phyloP scores from a whole-genome alignment of 2,329 filamentous ascomycete genomes.

The Fusarium nygamai region DNA sequence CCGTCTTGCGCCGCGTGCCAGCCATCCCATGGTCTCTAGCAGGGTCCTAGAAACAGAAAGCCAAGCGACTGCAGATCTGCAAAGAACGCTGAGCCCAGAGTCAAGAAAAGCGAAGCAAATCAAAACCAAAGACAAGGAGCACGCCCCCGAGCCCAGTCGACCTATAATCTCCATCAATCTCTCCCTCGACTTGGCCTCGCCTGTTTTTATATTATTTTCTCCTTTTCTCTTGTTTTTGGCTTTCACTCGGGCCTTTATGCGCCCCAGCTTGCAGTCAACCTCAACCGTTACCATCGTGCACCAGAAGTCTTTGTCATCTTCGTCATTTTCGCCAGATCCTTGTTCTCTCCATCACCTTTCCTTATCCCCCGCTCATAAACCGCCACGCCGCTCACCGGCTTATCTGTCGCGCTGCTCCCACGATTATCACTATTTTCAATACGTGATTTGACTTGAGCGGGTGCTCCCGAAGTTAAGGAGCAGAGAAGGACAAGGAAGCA shows the following conservation, averaged over 20 bases:
- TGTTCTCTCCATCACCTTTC: conserved; percentile 28
- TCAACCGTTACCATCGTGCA: conserved; percentile 18
- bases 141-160: conserved; percentile 18
- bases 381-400: conserved; percentile 30
- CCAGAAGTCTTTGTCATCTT: conserved; percentile 35
- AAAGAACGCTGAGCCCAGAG: conserved; percentile 31
- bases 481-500: background rate
- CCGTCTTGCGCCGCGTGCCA: conserved; percentile 39
- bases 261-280: conserved; percentile 7
- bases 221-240: background rate
- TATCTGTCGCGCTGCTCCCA: conserved; percentile 9
- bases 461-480: conserved; percentile 19
- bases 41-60: conserved; percentile 23
- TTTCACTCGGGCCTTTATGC: background rate
- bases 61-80: conserved; percentile 36
- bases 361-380: conserved; percentile 31
- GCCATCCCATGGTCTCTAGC: conserved; percentile 32
- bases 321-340: conserved; percentile 39
- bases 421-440: conserved; percentile 16
- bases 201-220: conserved; percentile 8
- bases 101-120: conserved; percentile 34
- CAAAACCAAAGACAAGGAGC: conserved; percentile 34
- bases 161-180: conserved; percentile 24
- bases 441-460: background rate
- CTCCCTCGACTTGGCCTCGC: conserved; percentile 20